A percentile compares a stretch with the other conserved stretches of the same genome.
Conservation (phyloP, 331 rosid species). For the Acacia pycnantha region DNA sequence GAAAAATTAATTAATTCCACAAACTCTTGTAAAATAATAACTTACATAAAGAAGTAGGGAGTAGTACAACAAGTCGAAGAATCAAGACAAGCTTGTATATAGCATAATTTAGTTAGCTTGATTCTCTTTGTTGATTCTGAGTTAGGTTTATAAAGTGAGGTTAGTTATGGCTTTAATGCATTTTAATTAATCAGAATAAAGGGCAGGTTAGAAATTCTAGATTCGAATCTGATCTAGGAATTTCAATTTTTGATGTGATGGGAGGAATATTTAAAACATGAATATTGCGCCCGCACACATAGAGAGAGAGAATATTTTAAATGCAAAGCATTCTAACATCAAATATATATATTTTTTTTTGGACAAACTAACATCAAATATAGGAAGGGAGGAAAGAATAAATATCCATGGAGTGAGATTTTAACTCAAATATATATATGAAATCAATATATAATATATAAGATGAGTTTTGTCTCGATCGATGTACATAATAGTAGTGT, state of each 20-base stretch:
- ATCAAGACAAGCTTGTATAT: neutral
- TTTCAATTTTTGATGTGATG: neutral
- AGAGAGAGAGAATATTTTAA: neutral
- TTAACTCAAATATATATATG: too few species aligned
- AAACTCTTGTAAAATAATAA: neutral
- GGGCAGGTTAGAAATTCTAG: neutral
- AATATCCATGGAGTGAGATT: neutral
- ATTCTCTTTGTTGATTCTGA: neutral
- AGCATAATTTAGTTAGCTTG: neutral
- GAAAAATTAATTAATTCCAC: neutral
- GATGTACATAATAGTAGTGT: too few species aligned
- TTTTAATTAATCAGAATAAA: neutral
- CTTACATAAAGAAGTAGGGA: neutral
- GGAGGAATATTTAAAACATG: neutral
- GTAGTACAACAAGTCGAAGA: neutral
- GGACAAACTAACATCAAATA: neutral
- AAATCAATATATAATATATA: too few species aligned
- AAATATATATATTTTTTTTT: too few species aligned
- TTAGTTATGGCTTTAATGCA: neutral
- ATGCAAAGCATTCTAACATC: neutral
- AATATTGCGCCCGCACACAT: too few species aligned
- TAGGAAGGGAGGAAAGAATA: neutral
- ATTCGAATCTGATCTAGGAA: neutral
- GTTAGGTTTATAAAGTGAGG: neutral
- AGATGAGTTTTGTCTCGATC: too few species aligned